Evolutionary conservation across 306 rosid species (phyloP).

Genomic region (Quercus robur): DNA sequence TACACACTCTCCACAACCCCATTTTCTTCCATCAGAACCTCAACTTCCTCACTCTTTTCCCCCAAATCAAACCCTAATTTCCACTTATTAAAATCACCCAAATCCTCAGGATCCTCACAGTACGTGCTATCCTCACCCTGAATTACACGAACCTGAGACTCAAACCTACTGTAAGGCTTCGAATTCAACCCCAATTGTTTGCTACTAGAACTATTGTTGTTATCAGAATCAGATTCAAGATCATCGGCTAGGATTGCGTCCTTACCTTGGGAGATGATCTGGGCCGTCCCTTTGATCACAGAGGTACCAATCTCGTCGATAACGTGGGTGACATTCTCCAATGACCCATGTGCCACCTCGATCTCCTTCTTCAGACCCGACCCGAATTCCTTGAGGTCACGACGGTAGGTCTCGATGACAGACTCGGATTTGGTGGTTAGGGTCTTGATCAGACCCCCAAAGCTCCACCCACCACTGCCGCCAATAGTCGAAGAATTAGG

Average conservation of each 20-base stretch:
- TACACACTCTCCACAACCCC: slow-evolving; percentile 49
- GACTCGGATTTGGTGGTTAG: slow-evolving; percentile 66
- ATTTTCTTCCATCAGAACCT: slow-evolving; percentile 49
- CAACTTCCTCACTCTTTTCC: slow-evolving; percentile 55
- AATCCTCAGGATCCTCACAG: slow-evolving; percentile 66
- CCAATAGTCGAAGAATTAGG: neutral
- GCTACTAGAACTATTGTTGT: slow-evolving; percentile 4
- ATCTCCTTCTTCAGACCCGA: slow-evolving; percentile 74
- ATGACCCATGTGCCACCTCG: slow-evolving; percentile 85
- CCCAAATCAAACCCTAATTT: slow-evolving; percentile 46
- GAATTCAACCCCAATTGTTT: slow-evolving; percentile 40
- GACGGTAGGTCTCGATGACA: slow-evolving; percentile 83
- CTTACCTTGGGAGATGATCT: slow-evolving; percentile 73
- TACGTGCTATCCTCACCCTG: slow-evolving; percentile 69
- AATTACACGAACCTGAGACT: slow-evolving; percentile 55
- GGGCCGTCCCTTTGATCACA: slow-evolving; percentile 77
- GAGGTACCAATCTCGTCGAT: slow-evolving; percentile 72
- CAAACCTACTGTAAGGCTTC: slow-evolving; percentile 64
- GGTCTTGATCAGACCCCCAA: slow-evolving; percentile 73
- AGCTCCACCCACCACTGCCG: slow-evolving; percentile 48
- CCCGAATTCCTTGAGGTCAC: slow-evolving; percentile 79
- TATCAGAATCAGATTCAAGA: slow-evolving; percentile 61
- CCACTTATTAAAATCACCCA: slow-evolving; percentile 58
- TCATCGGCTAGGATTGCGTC: slow-evolving; percentile 55
- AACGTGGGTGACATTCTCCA: slow-evolving; percentile 60